Conservation (phyloP, 208 protist species). For the Leishmania tropica region DNA sequence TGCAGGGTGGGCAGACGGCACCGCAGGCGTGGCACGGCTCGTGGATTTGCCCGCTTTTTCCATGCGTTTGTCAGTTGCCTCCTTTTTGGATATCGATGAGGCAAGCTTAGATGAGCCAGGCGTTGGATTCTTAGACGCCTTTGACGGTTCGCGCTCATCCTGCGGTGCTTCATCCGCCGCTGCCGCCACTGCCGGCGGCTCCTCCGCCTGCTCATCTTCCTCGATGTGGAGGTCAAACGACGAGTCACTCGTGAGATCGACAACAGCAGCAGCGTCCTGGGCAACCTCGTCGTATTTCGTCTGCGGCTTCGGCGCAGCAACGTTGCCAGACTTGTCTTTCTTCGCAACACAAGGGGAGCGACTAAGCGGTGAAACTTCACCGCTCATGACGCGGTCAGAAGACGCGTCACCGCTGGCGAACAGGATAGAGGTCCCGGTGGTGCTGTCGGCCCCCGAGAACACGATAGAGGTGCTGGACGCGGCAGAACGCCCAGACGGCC, state of each 20-base stretch:
- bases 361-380: no score
- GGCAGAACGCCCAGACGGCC: background rate
- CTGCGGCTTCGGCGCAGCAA: background rate
- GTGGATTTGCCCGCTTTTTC: background rate
- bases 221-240: constrained; percentile 19
- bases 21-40: background rate
- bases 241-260: constrained; percentile 2
- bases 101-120: background rate
- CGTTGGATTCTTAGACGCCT: background rate
- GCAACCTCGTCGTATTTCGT: background rate
- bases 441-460: constrained; percentile 5
- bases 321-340: background rate
- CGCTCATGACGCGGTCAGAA: background rate
- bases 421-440: background rate
- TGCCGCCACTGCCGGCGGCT: background rate
- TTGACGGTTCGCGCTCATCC: background rate
- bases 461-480: background rate
- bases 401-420: background rate
- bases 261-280: constrained; percentile 4
- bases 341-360: background rate
- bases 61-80: background rate
- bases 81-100: background rate
- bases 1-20: background rate
- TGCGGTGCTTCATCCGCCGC: background rate
- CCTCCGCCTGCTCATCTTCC: constrained; percentile 3